These are phyloP conservation scores for Trichodelitschia bisporula DNA, from an alignment of 495 filamentous ascomycete genomes.

Conservation along the genomic window DNA sequence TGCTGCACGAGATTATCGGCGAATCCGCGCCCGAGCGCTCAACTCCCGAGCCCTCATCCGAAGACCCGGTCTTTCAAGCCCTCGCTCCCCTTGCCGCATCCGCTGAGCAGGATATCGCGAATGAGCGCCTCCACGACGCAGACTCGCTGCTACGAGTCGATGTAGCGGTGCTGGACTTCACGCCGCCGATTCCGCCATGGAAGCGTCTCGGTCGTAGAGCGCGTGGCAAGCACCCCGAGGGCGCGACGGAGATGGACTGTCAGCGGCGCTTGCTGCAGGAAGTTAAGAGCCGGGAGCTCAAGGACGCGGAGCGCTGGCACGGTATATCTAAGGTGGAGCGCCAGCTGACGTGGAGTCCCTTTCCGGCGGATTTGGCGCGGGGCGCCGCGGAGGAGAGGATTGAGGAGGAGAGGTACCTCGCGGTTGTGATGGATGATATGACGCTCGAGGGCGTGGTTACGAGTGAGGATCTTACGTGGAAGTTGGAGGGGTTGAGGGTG, in stretches of 20 bases:
- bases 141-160: slow-evolving; percentile 30
- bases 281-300: slow-evolving; percentile 9
- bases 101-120: slow-evolving; percentile 23
- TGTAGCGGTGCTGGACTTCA: slow-evolving; percentile 36
- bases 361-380: slow-evolving; percentile 13
- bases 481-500: slow-evolving; percentile 25
- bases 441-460: slow-evolving; percentile 10
- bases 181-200: slow-evolving; percentile 30
- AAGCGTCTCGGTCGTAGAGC: neutral
- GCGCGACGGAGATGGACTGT: slow-evolving; percentile 5
- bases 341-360: slow-evolving; percentile 18
- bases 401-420: slow-evolving; percentile 13
- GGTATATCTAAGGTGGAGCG: slow-evolving; percentile 19
- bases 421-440: slow-evolving; percentile 6
- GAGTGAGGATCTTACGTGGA: slow-evolving; percentile 20
- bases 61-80: slow-evolving; percentile 17
- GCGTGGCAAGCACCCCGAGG: slow-evolving; percentile 1
- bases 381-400: slow-evolving; percentile 14
- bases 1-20: slow-evolving; percentile 10
- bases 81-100: slow-evolving; percentile 22
- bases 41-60: slow-evolving; percentile 10
- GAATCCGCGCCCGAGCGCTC: slow-evolving; percentile 8
- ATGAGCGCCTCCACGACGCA: slow-evolving; percentile 34
- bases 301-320: slow-evolving; percentile 17
- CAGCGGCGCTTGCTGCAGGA: slow-evolving; percentile 8